These are phyloP conservation scores for Ammopiptanthus mongolicus DNA, from an alignment of 306 rosid genomes.

Conservation along the genomic window DNA sequence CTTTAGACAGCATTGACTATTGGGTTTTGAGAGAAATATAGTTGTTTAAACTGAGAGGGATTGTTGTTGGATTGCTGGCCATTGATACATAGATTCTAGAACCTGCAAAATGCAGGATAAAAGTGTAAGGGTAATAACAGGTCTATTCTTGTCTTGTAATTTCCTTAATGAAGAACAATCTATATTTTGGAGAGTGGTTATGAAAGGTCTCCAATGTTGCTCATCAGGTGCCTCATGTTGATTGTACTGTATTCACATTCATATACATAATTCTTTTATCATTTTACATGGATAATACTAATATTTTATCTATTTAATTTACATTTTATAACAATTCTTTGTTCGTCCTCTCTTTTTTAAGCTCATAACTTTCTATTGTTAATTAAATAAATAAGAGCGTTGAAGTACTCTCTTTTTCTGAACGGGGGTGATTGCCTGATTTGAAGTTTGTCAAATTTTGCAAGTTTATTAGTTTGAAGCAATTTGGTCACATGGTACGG, in stretches of 20 bases:
- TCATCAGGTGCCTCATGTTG: not conserved
- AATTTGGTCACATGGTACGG: no score
- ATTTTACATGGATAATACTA: not conserved
- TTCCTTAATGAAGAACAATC: not conserved
- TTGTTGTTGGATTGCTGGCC: not conserved
- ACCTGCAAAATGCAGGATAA: not conserved
- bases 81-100: not conserved
- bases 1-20: no score
- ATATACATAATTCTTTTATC: not conserved
- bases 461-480: no score
- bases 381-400: not conserved
- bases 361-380: not conserved
- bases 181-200: not conserved
- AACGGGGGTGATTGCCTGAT: not conserved
- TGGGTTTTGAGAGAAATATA: not conserved
- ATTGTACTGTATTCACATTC: not conserved
- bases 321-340: not conserved
- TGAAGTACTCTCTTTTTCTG: not conserved
- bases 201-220: not conserved
- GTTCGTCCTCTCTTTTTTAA: not conserved
- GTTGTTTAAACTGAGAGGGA: not conserved
- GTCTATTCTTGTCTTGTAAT: no score
- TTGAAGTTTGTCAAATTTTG: no score
- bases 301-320: not conserved
- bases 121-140: no score